phyloP scores from a whole-genome alignment of 2,329 filamentous ascomycete species.

The Phaeoacremonium minimum region DNA sequence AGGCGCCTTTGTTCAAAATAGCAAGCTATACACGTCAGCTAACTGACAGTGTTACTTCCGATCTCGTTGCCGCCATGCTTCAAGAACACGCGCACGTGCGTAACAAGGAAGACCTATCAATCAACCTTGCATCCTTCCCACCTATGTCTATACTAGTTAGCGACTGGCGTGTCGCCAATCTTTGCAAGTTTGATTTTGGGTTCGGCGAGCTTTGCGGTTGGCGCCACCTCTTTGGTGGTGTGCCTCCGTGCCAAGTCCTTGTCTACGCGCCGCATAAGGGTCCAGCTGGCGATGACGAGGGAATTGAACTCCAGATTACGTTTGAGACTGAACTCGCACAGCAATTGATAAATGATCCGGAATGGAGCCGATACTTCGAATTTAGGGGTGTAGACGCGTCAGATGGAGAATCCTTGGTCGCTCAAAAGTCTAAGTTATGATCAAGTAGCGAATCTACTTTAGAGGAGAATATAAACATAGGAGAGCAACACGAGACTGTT shows the following conservation, averaged over 20 bases:
- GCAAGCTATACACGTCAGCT: slow-evolving; percentile 27
- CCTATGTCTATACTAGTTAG: slow-evolving; percentile 4
- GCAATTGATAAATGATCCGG: slow-evolving; percentile 20
- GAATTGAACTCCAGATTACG: slow-evolving; percentile 21
- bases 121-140: slow-evolving; percentile 5
- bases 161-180: slow-evolving; percentile 24
- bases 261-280: slow-evolving; percentile 21
- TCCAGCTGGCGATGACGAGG: slow-evolving; percentile 22
- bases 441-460: too few species aligned
- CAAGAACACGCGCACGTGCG: slow-evolving; percentile 22
- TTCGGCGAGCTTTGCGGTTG: slow-evolving; percentile 24
- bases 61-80: slow-evolving; percentile 19
- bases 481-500: too few species aligned
- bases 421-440: too few species aligned
- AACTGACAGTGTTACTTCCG: slow-evolving; percentile 25
- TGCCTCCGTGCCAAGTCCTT: slow-evolving; percentile 17
- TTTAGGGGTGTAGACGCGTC: too few species aligned
- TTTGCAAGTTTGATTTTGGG: slow-evolving; percentile 23
- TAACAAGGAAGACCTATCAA: slow-evolving; percentile 25
- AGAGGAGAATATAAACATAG: too few species aligned
- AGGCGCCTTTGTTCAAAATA: slow-evolving; percentile 23
- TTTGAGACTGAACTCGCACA: slow-evolving; percentile 24
- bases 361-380: slow-evolving; percentile 29
- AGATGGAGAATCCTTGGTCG: too few species aligned
- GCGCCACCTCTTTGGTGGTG: slow-evolving; percentile 20